These are phyloP conservation scores for Talaromyces sp. DNA, from an alignment of 2,329 filamentous ascomycete genomes.

Conservation along the genomic window DNA sequence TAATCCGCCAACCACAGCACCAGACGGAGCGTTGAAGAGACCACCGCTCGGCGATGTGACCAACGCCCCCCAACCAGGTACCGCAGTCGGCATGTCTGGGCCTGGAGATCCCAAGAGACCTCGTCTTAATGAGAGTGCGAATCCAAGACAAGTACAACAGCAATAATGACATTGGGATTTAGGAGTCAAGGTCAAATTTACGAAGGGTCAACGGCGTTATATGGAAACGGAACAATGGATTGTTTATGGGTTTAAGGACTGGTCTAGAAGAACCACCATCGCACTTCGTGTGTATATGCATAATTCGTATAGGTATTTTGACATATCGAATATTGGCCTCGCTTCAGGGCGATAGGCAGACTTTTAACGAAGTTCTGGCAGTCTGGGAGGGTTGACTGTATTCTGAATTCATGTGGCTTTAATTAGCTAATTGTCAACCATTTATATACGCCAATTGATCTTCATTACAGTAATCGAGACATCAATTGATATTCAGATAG, in stretches of 20 bases:
- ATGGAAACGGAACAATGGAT: not conserved
- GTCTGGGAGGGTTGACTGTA: not conserved
- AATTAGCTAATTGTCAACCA: not conserved
- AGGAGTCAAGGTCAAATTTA: not conserved
- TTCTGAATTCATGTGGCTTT: not conserved
- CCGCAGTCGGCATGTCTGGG: constrained; percentile 18
- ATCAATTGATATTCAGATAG: not conserved
- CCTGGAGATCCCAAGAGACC: constrained; percentile 29
- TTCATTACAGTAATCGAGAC: not conserved
- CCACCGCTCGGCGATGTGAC: constrained; percentile 42
- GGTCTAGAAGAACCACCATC: not conserved
- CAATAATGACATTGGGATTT: constrained; percentile 3
- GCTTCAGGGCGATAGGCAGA: not conserved
- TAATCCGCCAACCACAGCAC: constrained; percentile 18
- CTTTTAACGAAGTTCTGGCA: not conserved
- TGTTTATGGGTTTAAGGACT: not conserved
- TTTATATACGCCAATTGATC: not conserved
- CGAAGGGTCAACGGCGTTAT: not conserved
- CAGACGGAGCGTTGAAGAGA: constrained; percentile 30
- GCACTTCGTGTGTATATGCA: not conserved
- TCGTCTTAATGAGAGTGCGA: constrained; percentile 17
- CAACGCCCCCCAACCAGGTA: constrained; percentile 29
- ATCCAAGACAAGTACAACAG: constrained; percentile 16
- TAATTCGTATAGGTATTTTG: not conserved
- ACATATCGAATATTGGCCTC: not conserved